These are phyloP conservation scores for Dictyostelium discoideum DNA, from an alignment of 78 protist genomes.

Conservation along the genomic window DNA sequence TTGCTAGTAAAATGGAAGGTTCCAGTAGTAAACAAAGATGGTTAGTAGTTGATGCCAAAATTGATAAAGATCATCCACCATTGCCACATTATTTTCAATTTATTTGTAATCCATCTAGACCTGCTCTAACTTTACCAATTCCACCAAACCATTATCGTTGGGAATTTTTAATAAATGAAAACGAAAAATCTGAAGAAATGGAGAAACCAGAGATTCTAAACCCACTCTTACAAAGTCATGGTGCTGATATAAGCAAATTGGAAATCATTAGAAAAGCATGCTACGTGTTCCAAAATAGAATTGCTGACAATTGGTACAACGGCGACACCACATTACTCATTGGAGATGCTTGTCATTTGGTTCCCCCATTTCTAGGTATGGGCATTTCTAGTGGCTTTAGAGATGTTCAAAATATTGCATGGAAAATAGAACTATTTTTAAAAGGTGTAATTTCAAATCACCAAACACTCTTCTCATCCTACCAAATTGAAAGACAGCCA, in stretches of 20 bases:
- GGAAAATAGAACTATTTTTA: conserved; percentile 28
- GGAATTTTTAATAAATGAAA: conserved; percentile 9
- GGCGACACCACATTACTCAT: background rate
- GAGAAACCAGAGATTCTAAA: background rate
- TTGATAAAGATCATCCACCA: conserved; percentile 30
- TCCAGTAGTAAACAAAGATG: conserved; percentile 1
- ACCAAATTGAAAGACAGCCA: conserved; percentile 24
- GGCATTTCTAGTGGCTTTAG: conserved; percentile 53
- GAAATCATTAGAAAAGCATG: background rate
- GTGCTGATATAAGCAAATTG: background rate
- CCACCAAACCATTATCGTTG: conserved; percentile 10
- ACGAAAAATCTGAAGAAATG: background rate
- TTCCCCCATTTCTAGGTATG: conserved; percentile 58
- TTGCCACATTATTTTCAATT: conserved; percentile 39
- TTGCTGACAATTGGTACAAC: conserved; percentile 39
- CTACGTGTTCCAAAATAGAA: conserved; percentile 14
- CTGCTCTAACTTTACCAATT: conserved; percentile 20
- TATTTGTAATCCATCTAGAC: conserved; percentile 22
- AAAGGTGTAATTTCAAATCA: background rate
- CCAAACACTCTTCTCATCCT: background rate
- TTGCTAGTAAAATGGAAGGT: background rate
- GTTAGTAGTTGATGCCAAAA: conserved; percentile 17
- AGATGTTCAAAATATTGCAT: conserved; percentile 27
- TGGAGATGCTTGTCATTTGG: conserved; percentile 56
- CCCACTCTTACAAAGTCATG: background rate